Conservation (phyloP, 331 rosid species). For the Pyracantha coccinea region DNA sequence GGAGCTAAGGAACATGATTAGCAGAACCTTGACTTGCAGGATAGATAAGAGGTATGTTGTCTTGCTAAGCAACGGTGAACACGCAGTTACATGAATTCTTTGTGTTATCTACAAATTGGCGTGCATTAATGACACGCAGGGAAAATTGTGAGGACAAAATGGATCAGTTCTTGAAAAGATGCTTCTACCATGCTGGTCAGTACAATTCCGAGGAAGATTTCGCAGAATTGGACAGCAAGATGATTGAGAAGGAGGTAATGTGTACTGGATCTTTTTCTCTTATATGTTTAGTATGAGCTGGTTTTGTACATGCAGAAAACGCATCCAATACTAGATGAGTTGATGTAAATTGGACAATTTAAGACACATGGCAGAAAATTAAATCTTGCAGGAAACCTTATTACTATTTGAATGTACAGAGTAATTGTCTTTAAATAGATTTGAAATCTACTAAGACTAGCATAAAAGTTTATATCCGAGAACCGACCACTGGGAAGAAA, state of each 20-base stretch:
- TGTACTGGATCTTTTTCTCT: background rate
- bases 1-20: slow-evolving; percentile 70
- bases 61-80: background rate
- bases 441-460: background rate
- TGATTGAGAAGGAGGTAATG: slow-evolving; percentile 76
- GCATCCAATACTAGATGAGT: too few species aligned
- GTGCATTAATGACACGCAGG: slow-evolving; percentile 30
- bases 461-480: background rate
- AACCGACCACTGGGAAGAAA: background rate
- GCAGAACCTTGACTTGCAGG: slow-evolving; percentile 87
- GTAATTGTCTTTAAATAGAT: background rate
- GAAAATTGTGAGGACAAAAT: slow-evolving; percentile 88
- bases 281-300: background rate
- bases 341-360: background rate
- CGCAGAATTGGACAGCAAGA: slow-evolving; percentile 48
- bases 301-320: background rate
- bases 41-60: slow-evolving; percentile 66
- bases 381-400: background rate
- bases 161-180: slow-evolving; percentile 73
- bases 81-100: background rate
- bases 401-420: background rate
- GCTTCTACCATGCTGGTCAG: slow-evolving; percentile 90
- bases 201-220: slow-evolving; percentile 71
- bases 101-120: slow-evolving; percentile 13
- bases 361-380: background rate